A percentile compares a stretch with the other conserved stretches of the same genome.
phyloP scores from a whole-genome alignment of 176 grass and related monocot species.

The Themeda triandra region DNA sequence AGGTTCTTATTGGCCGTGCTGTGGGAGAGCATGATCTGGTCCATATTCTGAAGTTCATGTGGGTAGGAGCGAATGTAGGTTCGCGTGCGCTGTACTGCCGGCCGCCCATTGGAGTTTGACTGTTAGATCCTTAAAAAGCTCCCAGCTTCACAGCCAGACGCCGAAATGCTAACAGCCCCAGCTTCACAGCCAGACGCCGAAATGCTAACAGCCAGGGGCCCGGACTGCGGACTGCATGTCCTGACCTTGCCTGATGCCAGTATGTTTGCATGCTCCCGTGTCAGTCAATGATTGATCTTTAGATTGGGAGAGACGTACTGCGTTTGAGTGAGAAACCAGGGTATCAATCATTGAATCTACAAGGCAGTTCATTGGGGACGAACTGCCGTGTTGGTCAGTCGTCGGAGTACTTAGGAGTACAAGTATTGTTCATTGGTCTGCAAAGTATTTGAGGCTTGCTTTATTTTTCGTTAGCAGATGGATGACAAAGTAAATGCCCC shows the following conservation, averaged over 20 bases:
- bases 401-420: no score
- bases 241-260: slow-evolving; percentile 20
- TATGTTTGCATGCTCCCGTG: slow-evolving; percentile 26
- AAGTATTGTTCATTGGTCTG: not conserved
- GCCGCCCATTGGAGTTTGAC: slow-evolving; percentile 28
- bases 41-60: slow-evolving; percentile 23
- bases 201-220: slow-evolving; percentile 22
- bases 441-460: not conserved
- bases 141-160: slow-evolving; percentile 21
- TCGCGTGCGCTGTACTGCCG: slow-evolving; percentile 30
- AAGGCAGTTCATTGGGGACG: not conserved
- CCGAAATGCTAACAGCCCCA: slow-evolving; percentile 19
- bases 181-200: slow-evolving; percentile 20
- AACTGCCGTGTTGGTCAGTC: not conserved
- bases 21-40: slow-evolving; percentile 33
- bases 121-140: slow-evolving; percentile 15
- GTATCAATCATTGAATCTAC: not conserved
- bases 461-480: not conserved
- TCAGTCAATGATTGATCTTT: slow-evolving; percentile 34
- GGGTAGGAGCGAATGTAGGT: slow-evolving; percentile 46
- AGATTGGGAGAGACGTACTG: slow-evolving; percentile 17
- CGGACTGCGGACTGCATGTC: slow-evolving; percentile 5
- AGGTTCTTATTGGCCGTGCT: not conserved
- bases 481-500: not conserved
- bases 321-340: not conserved